Base-by-base conservation (phyloP, 2,329 filamentous ascomycete genomes). In the Pseudogymnoascus destructans region DNA sequence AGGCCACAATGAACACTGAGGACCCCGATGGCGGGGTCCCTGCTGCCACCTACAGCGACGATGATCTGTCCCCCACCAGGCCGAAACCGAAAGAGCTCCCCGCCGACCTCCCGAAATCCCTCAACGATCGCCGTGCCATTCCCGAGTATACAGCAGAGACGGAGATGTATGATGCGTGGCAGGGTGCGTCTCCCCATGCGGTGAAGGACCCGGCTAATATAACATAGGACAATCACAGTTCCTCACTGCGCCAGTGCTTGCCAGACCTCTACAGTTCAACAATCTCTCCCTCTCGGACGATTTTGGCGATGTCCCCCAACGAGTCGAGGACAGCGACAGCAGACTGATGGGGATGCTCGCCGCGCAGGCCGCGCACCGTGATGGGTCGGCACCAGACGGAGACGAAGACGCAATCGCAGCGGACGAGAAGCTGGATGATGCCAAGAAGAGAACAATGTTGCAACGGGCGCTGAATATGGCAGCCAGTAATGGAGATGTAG, bases 141-240 rank as follows among this genome's bases (percentile, higher is more conserved):
- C 80, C 84, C 3, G 77, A 75, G 25, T 80, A 84, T 63, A 79
- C 86, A 59, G 78, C 79, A 36, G 93, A 97, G 76, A 95, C 91
- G 38, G 93, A 97, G 76, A 89, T 96, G 75, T 98, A 97, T 71
- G 93, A 98, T 79, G 93, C 89, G 65, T 98, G 93, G 93, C 90
- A 97, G 84, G 92, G 92, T 86, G 71, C 21, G 59, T 32, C 33
- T 54, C 23, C 13, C 32, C 10, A 49, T 33, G 23, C 27, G 38
- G 57, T 61, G 55, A 61, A 58, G 57, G 63, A 59, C 63, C 15
- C 57, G 61, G 42, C 33, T 64, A 40, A 59, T 60, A 57, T 55
- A 27, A 19, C 59, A 60, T 69, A 96, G 92, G 92, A 64, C 89
- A 96, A 77, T 95, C 92, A 46, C 91, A 96, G 73, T 95, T 95